phyloP scores from a whole-genome alignment of 768 basidiomycete genomes.

The Paxillus rubicundulus region DNA sequence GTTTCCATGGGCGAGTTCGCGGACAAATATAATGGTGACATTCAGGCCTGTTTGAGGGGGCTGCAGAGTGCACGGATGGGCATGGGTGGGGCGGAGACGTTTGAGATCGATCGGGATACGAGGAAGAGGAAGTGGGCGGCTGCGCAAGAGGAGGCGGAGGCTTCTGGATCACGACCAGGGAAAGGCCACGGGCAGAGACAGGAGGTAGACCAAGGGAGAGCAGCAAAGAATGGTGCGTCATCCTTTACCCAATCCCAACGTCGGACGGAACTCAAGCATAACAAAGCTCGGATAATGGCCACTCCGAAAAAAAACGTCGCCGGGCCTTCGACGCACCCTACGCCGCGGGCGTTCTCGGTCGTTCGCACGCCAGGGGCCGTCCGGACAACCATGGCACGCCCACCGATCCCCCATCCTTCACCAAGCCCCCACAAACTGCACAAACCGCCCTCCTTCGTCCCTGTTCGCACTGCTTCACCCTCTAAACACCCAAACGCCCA shows the following conservation, averaged over 20 bases:
- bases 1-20: constrained; percentile 79
- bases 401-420: constrained; percentile 28
- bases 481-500: constrained; percentile 36
- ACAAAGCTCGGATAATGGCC: constrained; percentile 43
- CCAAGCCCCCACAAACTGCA: constrained; percentile 37
- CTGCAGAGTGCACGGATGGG: constrained; percentile 62
- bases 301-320: constrained; percentile 51
- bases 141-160: constrained; percentile 52
- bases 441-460: constrained; percentile 26
- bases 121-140: constrained; percentile 79
- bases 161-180: constrained; percentile 34
- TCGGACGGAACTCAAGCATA: constrained; percentile 5
- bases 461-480: constrained; percentile 50
- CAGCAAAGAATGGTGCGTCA: constrained; percentile 57
- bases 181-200: constrained; percentile 1
- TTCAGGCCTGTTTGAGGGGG: constrained; percentile 68
- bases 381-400: constrained; percentile 26
- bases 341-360: constrained; percentile 37
- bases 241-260: neutral
- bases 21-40: constrained; percentile 72
- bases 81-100: constrained; percentile 42
- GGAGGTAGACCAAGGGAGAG: constrained; percentile 41
- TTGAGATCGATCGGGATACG: constrained; percentile 63
- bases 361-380: constrained; percentile 43
- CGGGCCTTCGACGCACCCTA: constrained; percentile 51